Base-by-base conservation (phyloP, 164 flowering plant genomes). In the Pachysandra terminalis region DNA sequence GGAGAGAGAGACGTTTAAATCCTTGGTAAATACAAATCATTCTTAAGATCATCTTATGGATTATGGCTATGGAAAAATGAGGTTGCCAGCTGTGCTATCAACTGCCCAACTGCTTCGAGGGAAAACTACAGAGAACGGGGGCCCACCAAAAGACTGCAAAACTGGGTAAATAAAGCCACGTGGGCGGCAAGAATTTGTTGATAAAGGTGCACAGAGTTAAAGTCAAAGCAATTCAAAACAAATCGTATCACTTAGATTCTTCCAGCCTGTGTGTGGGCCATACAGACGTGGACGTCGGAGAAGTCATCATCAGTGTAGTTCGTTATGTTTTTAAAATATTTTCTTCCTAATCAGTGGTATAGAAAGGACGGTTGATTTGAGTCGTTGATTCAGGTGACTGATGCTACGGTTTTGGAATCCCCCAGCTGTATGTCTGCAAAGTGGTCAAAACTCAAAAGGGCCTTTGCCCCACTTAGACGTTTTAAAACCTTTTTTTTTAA, bases 241-340 rank as follows among this genome's bases (percentile, higher is more conserved):
- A 78, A 73, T 57, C 55, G 67, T 1, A 78, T 78, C 86, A 80
- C 86, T 82, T 81, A 83, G 84, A 80, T 78, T 83, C 84, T 78
- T 75, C 69, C 86, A 83, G 86, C 68, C 83, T 83, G 86, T 68
- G 12, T 1, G 78, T 71, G 78, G 84, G 78, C 68, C 66, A 80
- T 24, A 65, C 77, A 52, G 64, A 80, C 80, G 81, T 78, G 83
- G 78, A 72, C 70, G 41, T 62, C 37, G 71, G 68, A 74, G 75
- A 71, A 74, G 77, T 76, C 85, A 69, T 75, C 74, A 63, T 73
- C 67, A 57, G 51, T 45, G 14, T 45, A 5, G 17, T 10, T 10
- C 51, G 1, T 32, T 54, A 2, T 27, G 22, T 19, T 12, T 4
- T 12, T 55, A 54, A 35, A 32, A 7, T 25, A 14, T 13, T 16